Percentiles rank a stretch among this genome's conserved stretches.
Conservation (phyloP, 805 yeast genomes). For the Diddensiella transvaalensis region DNA sequence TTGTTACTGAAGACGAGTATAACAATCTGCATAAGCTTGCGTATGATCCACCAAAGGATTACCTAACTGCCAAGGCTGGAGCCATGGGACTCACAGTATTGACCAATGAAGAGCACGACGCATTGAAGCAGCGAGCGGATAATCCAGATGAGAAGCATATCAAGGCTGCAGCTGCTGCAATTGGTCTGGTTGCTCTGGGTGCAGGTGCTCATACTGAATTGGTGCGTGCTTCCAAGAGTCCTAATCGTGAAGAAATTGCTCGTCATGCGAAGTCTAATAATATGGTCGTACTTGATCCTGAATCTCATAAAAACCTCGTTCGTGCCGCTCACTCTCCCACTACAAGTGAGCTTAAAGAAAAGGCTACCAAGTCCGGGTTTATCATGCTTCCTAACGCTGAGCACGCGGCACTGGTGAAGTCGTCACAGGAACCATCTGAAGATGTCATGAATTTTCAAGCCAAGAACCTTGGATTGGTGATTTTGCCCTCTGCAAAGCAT, state of each 20-base stretch:
- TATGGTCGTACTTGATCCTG: conserved; percentile 32
- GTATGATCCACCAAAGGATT: conserved; percentile 29
- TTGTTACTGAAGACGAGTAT: conserved; percentile 24
- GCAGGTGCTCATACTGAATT: conserved; percentile 24
- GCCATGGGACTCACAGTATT: conserved; percentile 17
- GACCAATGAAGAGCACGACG: conserved; percentile 27
- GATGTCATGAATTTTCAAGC: conserved; percentile 32
- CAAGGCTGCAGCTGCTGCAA: conserved; percentile 17
- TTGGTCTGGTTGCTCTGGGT: conserved; percentile 31
- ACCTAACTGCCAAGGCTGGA: conserved; percentile 26
- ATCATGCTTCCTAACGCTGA: conserved; percentile 8
- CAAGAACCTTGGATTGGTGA: conserved; percentile 29
- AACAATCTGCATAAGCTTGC: conserved; percentile 20
- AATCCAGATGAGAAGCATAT: conserved; percentile 20
- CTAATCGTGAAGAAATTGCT: conserved; percentile 31
- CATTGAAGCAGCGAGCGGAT: conserved; percentile 24
- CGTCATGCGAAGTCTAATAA: conserved; percentile 32
- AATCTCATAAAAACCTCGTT: conserved; percentile 28
- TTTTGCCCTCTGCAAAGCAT: conserved; percentile 33
- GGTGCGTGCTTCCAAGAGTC: conserved; percentile 24
- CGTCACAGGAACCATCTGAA: conserved; percentile 30
- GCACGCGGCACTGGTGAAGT: conserved; percentile 17
- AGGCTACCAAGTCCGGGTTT: conserved; percentile 11
- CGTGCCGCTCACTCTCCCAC: conserved; percentile 18
- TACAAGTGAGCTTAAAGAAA: conserved; percentile 11